Conservation (phyloP, 176 grass and related monocot species). For the Eragrostis curvula region DNA sequence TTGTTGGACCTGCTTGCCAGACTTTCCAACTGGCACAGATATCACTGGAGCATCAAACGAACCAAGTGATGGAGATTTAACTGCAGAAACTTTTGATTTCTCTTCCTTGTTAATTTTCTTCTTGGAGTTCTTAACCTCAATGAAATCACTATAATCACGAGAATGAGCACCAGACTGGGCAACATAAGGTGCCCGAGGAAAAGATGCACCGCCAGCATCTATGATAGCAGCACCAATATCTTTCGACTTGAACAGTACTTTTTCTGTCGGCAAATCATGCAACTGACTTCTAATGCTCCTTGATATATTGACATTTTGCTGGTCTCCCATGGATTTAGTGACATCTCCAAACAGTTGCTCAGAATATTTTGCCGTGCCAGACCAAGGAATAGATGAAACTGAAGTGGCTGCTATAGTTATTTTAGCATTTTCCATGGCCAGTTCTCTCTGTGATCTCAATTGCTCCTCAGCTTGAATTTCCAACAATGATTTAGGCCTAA, state of each 20-base stretch:
- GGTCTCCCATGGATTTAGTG: constrained; percentile 20
- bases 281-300: constrained; percentile 68
- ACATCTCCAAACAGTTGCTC: constrained; percentile 40
- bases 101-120: constrained; percentile 85
- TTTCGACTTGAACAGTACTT: constrained; percentile 61
- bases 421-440: constrained; percentile 37
- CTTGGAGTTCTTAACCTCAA: constrained; percentile 80
- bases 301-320: constrained; percentile 31
- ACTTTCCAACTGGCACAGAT: constrained; percentile 48
- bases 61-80: constrained; percentile 46
- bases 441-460: constrained; percentile 60
- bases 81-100: constrained; percentile 57
- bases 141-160: constrained; percentile 71
- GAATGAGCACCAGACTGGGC: constrained; percentile 43
- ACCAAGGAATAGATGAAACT: constrained; percentile 62
- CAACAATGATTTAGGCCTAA: constrained; percentile 72
- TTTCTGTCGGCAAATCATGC: constrained; percentile 80
- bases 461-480: constrained; percentile 95
- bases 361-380: constrained; percentile 40
- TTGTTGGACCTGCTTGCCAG: constrained; percentile 46
- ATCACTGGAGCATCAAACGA: constrained; percentile 44
- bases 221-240: constrained; percentile 47
- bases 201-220: constrained; percentile 38
- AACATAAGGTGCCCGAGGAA: constrained; percentile 38
- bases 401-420: constrained; percentile 16